These are phyloP conservation scores for Pythium rhizo-oryzae DNA, from an alignment of 352 stramenopile species.

Conservation along the genomic window DNA sequence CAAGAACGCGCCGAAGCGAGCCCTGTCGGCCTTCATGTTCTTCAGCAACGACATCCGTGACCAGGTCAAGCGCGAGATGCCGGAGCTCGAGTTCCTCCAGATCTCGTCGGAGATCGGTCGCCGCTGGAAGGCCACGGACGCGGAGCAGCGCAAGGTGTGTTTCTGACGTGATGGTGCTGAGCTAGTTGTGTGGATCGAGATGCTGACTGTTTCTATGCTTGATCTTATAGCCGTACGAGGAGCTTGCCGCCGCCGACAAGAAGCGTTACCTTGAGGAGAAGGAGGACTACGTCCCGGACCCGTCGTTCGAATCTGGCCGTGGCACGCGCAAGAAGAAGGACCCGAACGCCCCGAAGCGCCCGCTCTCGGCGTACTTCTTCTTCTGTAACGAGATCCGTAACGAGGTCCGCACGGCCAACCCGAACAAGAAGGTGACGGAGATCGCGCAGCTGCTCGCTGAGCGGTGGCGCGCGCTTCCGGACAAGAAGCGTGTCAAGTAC, in stretches of 20 bases:
- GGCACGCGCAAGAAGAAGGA: conserved; percentile 90
- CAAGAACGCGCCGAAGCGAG: conserved; percentile 90
- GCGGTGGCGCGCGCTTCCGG: conserved; percentile 88
- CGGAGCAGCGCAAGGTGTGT: conserved; percentile 65
- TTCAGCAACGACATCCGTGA: conserved; percentile 91
- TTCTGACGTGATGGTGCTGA: neutral
- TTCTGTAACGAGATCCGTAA: conserved; percentile 95
- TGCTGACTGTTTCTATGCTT: neutral
- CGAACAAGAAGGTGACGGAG: conserved; percentile 94
- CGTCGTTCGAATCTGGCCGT: conserved; percentile 70
- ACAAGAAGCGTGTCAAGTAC: conserved; percentile 93
- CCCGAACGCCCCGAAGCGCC: conserved; percentile 93
- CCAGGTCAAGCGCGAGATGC: conserved; percentile 89
- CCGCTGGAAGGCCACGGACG: conserved; percentile 77
- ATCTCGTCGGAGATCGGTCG: conserved; percentile 88
- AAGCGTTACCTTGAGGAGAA: conserved; percentile 88
- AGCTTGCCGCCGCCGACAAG: conserved; percentile 86
- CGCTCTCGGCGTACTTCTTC: conserved; percentile 95
- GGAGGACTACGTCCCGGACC: conserved; percentile 89
- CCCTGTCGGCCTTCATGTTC: conserved; percentile 92
- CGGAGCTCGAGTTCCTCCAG: conserved; percentile 80
- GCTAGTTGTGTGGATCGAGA: neutral
- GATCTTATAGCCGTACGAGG: conserved; percentile 69
- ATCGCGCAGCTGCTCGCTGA: conserved; percentile 85
- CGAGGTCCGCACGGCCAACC: conserved; percentile 91